A percentile compares a stretch with the other conserved stretches of the same genome.
These are phyloP conservation scores for Penicillium riverlandense DNA, from an alignment of 495 filamentous ascomycete genomes.

Conservation along the genomic window DNA sequence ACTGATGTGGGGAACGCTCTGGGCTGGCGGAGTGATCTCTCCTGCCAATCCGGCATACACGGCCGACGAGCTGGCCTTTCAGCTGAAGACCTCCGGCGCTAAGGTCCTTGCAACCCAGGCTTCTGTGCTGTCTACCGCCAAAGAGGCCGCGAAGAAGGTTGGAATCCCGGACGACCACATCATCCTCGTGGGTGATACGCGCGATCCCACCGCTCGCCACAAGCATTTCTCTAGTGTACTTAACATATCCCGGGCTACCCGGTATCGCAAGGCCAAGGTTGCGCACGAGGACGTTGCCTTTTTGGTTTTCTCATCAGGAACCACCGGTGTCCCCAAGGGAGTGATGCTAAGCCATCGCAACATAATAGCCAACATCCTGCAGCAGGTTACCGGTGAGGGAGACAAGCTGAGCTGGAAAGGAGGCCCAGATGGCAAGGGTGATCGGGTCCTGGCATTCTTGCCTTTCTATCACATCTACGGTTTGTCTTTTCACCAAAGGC, in stretches of 20 bases:
- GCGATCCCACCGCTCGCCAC: constrained; percentile 49
- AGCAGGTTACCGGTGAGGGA: constrained; percentile 51
- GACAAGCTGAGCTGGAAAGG: constrained; percentile 52
- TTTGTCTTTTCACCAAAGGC: constrained; percentile 34
- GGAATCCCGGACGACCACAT: constrained; percentile 60
- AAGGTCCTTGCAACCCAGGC: constrained; percentile 70
- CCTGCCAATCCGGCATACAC: constrained; percentile 89
- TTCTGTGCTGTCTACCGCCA: constrained; percentile 52
- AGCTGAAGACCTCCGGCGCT: constrained; percentile 74
- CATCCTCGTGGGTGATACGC: constrained; percentile 70
- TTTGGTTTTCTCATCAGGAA: constrained; percentile 85
- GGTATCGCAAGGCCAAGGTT: constrained; percentile 40
- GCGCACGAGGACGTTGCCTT: constrained; percentile 46
- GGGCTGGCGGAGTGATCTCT: constrained; percentile 74
- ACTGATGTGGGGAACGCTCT: constrained; percentile 71
- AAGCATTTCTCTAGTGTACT: constrained; percentile 73
- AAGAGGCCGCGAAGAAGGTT: constrained; percentile 57
- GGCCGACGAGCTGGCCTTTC: constrained; percentile 77
- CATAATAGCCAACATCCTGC: constrained; percentile 64
- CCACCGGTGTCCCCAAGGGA: constrained; percentile 86
- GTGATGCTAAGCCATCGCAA: constrained; percentile 85
- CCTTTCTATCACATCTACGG: constrained; percentile 97
- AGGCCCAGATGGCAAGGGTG: constrained; percentile 55
- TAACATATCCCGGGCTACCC: constrained; percentile 46
- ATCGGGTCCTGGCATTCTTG: constrained; percentile 70